Percentiles rank a stretch among this genome's conserved stretches.
These are phyloP conservation scores for Speleostelium caveatum DNA, from an alignment of 78 protist species.

Conservation along the genomic window DNA sequence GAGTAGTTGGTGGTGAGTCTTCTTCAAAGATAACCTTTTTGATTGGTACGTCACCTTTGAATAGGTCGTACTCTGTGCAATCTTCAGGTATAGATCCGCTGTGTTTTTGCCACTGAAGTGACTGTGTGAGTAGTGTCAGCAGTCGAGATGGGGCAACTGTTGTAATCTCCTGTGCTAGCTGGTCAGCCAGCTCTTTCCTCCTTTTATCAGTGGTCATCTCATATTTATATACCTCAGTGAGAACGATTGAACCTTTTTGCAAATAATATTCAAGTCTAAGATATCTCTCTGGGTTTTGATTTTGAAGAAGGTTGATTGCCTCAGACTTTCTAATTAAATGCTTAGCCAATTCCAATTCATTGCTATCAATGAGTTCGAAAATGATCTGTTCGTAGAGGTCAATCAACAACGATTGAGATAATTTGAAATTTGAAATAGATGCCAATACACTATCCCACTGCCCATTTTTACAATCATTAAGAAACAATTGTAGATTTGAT, in stretches of 20 bases:
- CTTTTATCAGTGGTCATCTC: conserved; percentile 53
- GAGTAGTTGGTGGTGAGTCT: conserved; percentile 2
- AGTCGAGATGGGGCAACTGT: conserved; percentile 69
- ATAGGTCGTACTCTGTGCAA: conserved; percentile 48
- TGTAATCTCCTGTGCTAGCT: conserved; percentile 29
- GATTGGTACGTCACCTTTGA: conserved; percentile 7
- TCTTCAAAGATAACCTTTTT: conserved; percentile 9
- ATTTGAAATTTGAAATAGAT: conserved; percentile 38
- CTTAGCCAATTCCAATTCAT: conserved; percentile 65
- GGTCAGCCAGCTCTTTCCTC: conserved; percentile 29
- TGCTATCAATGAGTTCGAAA: conserved; percentile 29
- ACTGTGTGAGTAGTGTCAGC: conserved; percentile 81
- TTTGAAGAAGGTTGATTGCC: conserved; percentile 58
- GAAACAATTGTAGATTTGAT: conserved; percentile 71
- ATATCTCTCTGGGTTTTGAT: conserved; percentile 39
- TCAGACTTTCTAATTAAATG: conserved; percentile 78
- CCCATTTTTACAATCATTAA: conserved; percentile 80
- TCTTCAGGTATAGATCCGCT: conserved; percentile 74
- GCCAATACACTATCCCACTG: conserved; percentile 89
- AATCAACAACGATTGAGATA: conserved; percentile 39
- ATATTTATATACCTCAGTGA: conserved; percentile 25
- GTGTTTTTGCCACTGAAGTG: conserved; percentile 90
- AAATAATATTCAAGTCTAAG: conserved; percentile 54
- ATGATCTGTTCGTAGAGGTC: conserved; percentile 89
- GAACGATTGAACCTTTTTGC: conserved; percentile 31